Percentiles rank a stretch among this genome's conserved stretches.
These are phyloP conservation scores for Colletotrichum filicis DNA, from an alignment of 2,329 filamentous ascomycete genomes.

Conservation along the genomic window DNA sequence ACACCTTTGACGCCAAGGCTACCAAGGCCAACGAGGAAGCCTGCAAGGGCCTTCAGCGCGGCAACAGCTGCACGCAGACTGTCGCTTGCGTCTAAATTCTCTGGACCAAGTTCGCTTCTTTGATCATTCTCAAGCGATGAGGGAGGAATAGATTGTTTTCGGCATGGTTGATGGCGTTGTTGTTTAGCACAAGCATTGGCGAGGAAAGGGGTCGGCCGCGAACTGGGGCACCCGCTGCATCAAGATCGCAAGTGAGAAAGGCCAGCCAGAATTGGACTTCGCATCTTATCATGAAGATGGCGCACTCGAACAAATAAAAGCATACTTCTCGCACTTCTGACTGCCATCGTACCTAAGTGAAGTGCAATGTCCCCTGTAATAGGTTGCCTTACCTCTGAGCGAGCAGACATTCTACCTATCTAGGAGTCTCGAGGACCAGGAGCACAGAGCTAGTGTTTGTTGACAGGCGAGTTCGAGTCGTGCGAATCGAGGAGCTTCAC, in stretches of 20 bases:
- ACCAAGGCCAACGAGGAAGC: constrained; percentile 13
- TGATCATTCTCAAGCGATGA: background rate
- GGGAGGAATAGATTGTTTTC: background rate
- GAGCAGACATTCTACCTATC: background rate
- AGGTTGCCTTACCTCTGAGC: background rate
- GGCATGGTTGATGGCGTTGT: background rate
- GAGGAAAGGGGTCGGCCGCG: too few species aligned
- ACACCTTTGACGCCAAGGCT: constrained; percentile 14
- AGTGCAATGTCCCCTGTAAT: background rate
- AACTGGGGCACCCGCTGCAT: background rate
- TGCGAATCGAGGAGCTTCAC: background rate
- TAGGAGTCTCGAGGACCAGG: too few species aligned
- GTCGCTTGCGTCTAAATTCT: constrained; percentile 4
- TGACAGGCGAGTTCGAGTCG: background rate
- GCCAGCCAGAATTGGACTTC: background rate
- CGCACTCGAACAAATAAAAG: too few species aligned
- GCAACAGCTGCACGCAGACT: constrained; percentile 14
- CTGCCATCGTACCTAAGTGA: background rate
- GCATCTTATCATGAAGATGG: background rate
- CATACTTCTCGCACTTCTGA: background rate
- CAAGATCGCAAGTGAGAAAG: background rate
- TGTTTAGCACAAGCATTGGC: too few species aligned
- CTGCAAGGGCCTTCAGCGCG: constrained; percentile 1
- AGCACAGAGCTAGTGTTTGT: background rate
- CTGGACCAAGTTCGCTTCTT: background rate